A percentile compares a stretch with the other conserved stretches of the same genome.
Evolutionary conservation across 768 basidiomycete genomes (phyloP).

Genomic region (Rhizopogon vinicolor): DNA sequence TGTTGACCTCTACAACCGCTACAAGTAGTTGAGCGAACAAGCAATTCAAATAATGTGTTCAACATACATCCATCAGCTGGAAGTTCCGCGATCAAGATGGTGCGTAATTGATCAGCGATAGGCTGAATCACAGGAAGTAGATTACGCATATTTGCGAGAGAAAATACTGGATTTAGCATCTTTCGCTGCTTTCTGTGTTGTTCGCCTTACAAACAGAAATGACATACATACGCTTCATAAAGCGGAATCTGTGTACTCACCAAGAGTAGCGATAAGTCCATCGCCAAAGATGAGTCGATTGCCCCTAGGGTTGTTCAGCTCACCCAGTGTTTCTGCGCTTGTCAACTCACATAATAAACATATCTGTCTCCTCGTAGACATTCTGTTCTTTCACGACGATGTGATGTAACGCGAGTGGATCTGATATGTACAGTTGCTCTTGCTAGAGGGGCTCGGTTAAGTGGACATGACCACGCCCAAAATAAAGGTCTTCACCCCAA

Average conservation of each 20-base stretch:
- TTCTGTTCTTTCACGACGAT: constrained; percentile 33
- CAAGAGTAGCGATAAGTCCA: constrained; percentile 33
- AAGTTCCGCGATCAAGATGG: constrained; percentile 15
- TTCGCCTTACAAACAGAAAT: constrained; percentile 14
- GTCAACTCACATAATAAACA: constrained; percentile 26
- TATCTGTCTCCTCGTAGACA: constrained; percentile 32
- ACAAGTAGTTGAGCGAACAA: background rate
- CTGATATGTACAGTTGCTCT: constrained; percentile 31
- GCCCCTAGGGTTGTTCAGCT: constrained; percentile 9
- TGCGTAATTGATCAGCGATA: constrained; percentile 25
- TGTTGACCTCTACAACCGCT: constrained; percentile 26
- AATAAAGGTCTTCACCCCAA: constrained; percentile 22
- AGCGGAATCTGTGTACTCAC: constrained; percentile 10
- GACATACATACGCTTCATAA: constrained; percentile 2
- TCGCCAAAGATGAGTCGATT: constrained; percentile 32
- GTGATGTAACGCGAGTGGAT: constrained; percentile 33
- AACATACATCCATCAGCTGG: constrained; percentile 18
- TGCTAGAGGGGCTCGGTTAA: constrained; percentile 6
- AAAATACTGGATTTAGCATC: constrained; percentile 30
- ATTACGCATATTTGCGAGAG: constrained; percentile 24
- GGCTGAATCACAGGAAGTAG: constrained; percentile 27
- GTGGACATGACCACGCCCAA: background rate
- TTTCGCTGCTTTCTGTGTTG: constrained; percentile 28
- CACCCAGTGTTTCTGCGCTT: background rate
- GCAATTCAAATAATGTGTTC: background rate